These are phyloP conservation scores for Collybiopsis luxurians DNA, from an alignment of 768 basidiomycete genomes.

Conservation along the genomic window DNA sequence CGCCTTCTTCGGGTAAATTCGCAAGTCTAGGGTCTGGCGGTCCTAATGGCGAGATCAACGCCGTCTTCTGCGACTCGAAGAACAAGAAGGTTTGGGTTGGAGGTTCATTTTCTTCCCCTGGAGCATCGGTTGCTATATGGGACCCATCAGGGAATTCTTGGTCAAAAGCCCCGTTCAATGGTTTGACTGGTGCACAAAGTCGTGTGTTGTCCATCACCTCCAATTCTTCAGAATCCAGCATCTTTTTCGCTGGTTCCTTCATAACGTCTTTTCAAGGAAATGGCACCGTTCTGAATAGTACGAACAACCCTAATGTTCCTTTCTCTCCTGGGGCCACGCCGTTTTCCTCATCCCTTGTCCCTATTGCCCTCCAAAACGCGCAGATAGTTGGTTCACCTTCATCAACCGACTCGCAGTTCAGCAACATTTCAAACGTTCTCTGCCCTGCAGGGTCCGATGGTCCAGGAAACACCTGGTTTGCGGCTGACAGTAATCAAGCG, in stretches of 20 bases:
- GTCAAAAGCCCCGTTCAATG: constrained; percentile 78
- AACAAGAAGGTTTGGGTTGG: constrained; percentile 74
- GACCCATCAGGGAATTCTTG: constrained; percentile 61
- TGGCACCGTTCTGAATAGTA: constrained; percentile 50
- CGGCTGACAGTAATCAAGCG: constrained; percentile 64
- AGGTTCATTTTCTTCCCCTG: constrained; percentile 70
- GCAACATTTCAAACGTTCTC: constrained; percentile 65
- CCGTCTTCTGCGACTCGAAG: constrained; percentile 74
- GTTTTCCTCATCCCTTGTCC: constrained; percentile 87
- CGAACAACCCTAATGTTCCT: constrained; percentile 84
- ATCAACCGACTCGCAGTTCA: constrained; percentile 56
- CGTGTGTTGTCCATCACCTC: constrained; percentile 75
- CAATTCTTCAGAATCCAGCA: constrained; percentile 64
- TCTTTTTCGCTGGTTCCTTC: constrained; percentile 92
- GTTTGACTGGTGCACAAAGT: constrained; percentile 68
- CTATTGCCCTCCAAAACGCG: constrained; percentile 65
- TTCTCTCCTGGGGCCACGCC: constrained; percentile 79
- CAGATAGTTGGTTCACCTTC: constrained; percentile 57
- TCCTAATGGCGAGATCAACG: constrained; percentile 69
- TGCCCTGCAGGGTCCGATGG: constrained; percentile 87
- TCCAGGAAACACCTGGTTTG: constrained; percentile 83
- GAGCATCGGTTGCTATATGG: constrained; percentile 69
- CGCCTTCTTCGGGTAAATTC: constrained; percentile 54
- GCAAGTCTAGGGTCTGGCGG: constrained; percentile 63
- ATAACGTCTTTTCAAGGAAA: constrained; percentile 65